Percentiles rank a stretch among this genome's conserved stretches.
Conservation (phyloP, 805 yeast genomes). For the Wickerhamiella galacta region DNA sequence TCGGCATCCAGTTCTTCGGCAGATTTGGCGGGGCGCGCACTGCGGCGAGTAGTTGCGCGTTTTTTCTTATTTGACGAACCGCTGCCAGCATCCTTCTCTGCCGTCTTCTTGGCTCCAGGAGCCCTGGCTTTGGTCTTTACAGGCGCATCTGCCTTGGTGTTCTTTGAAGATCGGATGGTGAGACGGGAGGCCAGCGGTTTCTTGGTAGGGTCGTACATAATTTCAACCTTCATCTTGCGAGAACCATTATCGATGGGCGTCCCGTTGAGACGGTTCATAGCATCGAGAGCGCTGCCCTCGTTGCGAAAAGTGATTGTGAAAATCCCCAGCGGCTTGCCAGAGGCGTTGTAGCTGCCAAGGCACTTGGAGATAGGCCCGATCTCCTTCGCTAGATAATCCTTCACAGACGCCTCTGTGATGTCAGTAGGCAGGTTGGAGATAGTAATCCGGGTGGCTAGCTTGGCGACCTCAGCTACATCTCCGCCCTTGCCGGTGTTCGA, state of each 20-base stretch:
- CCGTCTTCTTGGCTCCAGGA: constrained; percentile 8
- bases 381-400: constrained; percentile 75
- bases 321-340: constrained; percentile 81
- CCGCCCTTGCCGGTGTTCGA: constrained; percentile 13
- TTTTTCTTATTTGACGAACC: constrained; percentile 11
- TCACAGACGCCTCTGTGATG: constrained; percentile 16
- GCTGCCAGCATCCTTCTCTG: constrained; percentile 8
- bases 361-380: constrained; percentile 71
- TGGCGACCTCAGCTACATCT: constrained; percentile 24
- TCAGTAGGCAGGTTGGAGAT: constrained; percentile 47
- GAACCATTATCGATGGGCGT: constrained; percentile 87
- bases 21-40: constrained; percentile 45
- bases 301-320: constrained; percentile 70
- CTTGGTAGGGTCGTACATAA: constrained; percentile 70
- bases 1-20: constrained; percentile 92
- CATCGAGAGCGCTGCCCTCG: constrained; percentile 52
- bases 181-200: constrained; percentile 56
- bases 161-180: constrained; percentile 2
- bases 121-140: constrained; percentile 9
- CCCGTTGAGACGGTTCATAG: constrained; percentile 74
- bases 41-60: constrained; percentile 13
- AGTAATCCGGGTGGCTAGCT: constrained; percentile 55
- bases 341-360: constrained; percentile 62
- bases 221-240: constrained; percentile 55
- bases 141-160: constrained; percentile 1